Conservation (phyloP, 2,329 filamentous ascomycete genomes). For the Venturia nashicola region DNA sequence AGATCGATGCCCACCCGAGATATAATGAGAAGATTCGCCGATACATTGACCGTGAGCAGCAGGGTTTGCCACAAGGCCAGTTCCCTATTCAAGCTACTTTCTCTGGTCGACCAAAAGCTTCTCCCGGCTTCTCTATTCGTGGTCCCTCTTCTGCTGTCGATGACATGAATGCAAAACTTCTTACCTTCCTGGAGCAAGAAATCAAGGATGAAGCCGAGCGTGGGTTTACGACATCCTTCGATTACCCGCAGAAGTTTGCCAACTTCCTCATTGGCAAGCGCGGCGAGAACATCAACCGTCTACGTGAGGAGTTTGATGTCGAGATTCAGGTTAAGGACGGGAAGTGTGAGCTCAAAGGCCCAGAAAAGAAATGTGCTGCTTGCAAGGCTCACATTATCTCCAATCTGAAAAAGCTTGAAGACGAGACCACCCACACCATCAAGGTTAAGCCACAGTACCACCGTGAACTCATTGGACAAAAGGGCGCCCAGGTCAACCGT, state of each 20-base stretch:
- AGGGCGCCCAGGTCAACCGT: constrained; percentile 79
- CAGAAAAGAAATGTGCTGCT: constrained; percentile 83
- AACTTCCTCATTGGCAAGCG: constrained; percentile 66
- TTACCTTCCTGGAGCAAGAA: constrained; percentile 73
- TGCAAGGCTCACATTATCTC: constrained; percentile 72
- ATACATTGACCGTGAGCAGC: constrained; percentile 46
- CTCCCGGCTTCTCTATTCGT: constrained; percentile 57
- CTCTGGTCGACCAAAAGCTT: constrained; percentile 35
- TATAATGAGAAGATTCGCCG: constrained; percentile 53
- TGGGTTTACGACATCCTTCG: constrained; percentile 72
- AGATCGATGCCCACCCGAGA: constrained; percentile 43
- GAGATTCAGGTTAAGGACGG: constrained; percentile 86
- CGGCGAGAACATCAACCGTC: constrained; percentile 56
- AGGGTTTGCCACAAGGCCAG: constrained; percentile 31
- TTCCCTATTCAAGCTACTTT: constrained; percentile 46
- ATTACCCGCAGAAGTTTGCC: constrained; percentile 89
- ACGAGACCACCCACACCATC: constrained; percentile 75
- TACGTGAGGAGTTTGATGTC: constrained; percentile 58
- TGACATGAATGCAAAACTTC: constrained; percentile 58
- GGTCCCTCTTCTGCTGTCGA: constrained; percentile 65
- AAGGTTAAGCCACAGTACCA: constrained; percentile 94
- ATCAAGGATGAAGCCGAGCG: constrained; percentile 90
- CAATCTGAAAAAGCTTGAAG: constrained; percentile 71
- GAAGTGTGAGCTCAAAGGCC: constrained; percentile 89
- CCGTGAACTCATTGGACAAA: constrained; percentile 80